phyloP scores from a whole-genome alignment of 352 stramenopile genomes.

The Pythium sukuiense region DNA sequence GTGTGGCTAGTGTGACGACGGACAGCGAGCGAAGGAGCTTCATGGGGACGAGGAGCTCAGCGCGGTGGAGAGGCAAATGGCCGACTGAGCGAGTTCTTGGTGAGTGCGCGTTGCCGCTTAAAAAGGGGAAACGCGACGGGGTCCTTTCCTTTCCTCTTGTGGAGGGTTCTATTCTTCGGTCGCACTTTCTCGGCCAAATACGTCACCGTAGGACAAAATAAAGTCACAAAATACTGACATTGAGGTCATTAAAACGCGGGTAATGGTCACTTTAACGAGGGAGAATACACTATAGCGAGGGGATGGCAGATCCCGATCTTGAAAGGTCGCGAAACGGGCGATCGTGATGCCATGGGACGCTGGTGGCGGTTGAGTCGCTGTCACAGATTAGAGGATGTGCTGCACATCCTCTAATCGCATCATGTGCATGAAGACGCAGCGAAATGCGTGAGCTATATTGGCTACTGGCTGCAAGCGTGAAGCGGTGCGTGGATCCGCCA shows the following conservation, averaged over 20 bases:
- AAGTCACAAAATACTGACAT: not conserved
- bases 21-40: not conserved
- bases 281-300: slow-evolving; percentile 4
- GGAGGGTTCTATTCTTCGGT: not conserved
- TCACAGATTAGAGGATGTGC: slow-evolving; percentile 7
- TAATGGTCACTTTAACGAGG: not conserved
- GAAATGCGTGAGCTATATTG: not conserved
- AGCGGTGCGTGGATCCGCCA: not conserved
- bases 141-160: not conserved
- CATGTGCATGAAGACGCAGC: not conserved
- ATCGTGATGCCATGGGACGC: slow-evolving; percentile 33
- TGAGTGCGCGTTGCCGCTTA: not conserved
- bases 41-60: not conserved
- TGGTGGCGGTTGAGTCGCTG: slow-evolving; percentile 8
- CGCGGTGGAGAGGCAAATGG: not conserved
- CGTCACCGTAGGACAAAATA: not conserved
- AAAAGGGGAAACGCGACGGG: not conserved
- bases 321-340: slow-evolving; percentile 25
- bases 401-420: no score
- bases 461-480: not conserved
- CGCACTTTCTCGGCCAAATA: not conserved
- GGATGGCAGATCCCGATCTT: slow-evolving; percentile 14
- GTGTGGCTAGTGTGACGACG: not conserved
- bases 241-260: not conserved
- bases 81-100: not conserved